Base-by-base conservation (phyloP, 257 asterid species). In the Linaria vulgaris region DNA sequence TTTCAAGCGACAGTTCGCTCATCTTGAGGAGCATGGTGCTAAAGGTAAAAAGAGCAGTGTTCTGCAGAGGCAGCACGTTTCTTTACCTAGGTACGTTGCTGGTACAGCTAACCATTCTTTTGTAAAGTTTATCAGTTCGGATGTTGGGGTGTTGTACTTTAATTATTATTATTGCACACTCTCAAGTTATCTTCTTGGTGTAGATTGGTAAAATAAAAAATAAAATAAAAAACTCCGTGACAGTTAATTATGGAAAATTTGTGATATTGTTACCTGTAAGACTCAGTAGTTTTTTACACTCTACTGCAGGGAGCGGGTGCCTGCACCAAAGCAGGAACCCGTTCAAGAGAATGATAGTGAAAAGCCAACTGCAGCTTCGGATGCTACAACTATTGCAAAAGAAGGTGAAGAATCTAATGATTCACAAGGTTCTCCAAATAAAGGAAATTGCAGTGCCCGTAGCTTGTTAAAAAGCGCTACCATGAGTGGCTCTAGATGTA, bases 381-480 rank as follows among this genome's bases (percentile, higher is more conserved):
- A 83, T 79, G 97, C 89, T 38, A 68, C 84, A 14, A 78, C 82
- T 60, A 82, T 80, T 49, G 85, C 85, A 52, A 69, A 75, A 39
- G 72, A 76, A 22, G 69, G 76, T 2, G 86, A 71, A 41, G 85
- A 83, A 64, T 61, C 79, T 24, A 85, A 68, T 24, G 34, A 17
- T 44, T 47, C 63, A 38, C 73, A 73, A 68, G 74, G 68, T 69
- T 86, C 80, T 55, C 75, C 72, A 60, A 75, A 53, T 48, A 73
- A 79, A 61, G 71, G 82, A 59, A 79, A 83, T 76, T 78, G 70
- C 59, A 83, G 85, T 61, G 90, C 87, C 52, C 96, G 95, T 46
- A 82, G 97, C 85, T 80, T 92, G 86, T 81, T 89, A 73, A 92
- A 92, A 85, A 91, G 98, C 63, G 94, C 95, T 64, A 91, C 95